phyloP scores from a whole-genome alignment of 2,329 filamentous ascomycete genomes.

The Metarhizium robertsii region DNA sequence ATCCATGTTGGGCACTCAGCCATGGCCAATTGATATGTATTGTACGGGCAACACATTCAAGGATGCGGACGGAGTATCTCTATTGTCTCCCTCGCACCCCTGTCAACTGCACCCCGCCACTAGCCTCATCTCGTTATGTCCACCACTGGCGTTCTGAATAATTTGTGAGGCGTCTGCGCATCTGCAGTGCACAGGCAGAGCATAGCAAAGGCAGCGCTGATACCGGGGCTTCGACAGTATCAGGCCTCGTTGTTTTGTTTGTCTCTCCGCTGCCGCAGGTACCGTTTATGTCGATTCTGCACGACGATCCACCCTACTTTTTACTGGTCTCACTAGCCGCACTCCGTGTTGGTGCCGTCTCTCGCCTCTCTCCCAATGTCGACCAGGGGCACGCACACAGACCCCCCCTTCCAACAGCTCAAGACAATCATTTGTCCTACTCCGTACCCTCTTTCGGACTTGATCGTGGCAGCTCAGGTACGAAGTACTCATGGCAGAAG shows the following conservation, averaged over 20 bases:
- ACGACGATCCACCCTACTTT: slow-evolving; percentile 16
- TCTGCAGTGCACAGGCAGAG: slow-evolving; percentile 4
- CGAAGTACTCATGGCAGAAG: slow-evolving; percentile 15
- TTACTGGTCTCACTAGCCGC: slow-evolving; percentile 12
- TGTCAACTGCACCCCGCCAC: slow-evolving; percentile 5
- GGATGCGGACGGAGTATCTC: neutral
- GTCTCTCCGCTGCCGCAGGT: slow-evolving; percentile 20
- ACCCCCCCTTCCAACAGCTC: slow-evolving; percentile 17
- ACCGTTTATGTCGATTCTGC: slow-evolving; percentile 21
- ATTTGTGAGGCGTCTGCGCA: slow-evolving; percentile 3
- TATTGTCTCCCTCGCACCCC: slow-evolving; percentile 8
- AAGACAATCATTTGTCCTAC: slow-evolving; percentile 23
- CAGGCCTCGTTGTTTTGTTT: slow-evolving; percentile 8
- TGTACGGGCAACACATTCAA: slow-evolving; percentile 1
- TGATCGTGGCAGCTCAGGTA: slow-evolving; percentile 21
- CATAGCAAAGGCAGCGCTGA: slow-evolving; percentile 8
- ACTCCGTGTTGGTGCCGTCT: slow-evolving; percentile 8
- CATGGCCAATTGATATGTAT: slow-evolving; percentile 2
- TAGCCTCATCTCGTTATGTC: slow-evolving; percentile 4
- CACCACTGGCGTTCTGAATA: neutral
- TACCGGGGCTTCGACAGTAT: slow-evolving; percentile 8
- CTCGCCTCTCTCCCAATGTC: slow-evolving; percentile 6
- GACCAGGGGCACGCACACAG: slow-evolving; percentile 21
- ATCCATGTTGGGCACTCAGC: neutral
- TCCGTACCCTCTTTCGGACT: slow-evolving; percentile 13